A percentile compares a stretch with the other conserved stretches of the same genome.
Conservation (phyloP, 257 asterid species). For the Solanum ossicruentum region DNA sequence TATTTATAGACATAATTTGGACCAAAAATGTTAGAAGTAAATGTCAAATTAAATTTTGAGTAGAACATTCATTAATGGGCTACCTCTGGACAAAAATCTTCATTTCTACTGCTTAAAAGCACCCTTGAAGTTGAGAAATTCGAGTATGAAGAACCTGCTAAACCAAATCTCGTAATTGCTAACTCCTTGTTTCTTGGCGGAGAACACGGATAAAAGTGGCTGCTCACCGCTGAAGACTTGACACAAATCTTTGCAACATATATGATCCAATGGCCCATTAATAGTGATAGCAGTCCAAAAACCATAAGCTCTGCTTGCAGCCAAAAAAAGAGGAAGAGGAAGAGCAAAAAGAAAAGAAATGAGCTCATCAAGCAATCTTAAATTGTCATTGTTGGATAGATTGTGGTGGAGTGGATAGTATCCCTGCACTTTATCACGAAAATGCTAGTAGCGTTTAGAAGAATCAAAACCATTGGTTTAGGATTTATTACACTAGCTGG, state of each 20-base stretch:
- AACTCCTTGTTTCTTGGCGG: constrained; percentile 16
- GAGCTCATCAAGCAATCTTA: background rate
- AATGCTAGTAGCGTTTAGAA: background rate
- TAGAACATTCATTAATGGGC: background rate
- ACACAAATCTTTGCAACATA: constrained; percentile 78
- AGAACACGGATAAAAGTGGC: constrained; percentile 74
- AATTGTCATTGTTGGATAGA: background rate
- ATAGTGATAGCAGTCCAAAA: constrained; percentile 78
- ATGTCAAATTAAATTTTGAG: background rate
- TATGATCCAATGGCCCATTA: constrained; percentile 87
- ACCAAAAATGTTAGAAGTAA: background rate
- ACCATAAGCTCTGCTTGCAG: constrained; percentile 67
- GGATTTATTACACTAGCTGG: background rate
- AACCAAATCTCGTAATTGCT: constrained; percentile 3
- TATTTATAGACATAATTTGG: background rate
- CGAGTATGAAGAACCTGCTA: constrained; percentile 11
- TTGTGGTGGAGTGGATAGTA: background rate
- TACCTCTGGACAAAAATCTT: constrained; percentile 58
- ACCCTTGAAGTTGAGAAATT: constrained; percentile 34
- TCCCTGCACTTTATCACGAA: background rate
- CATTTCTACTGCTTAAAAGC: constrained; percentile 15
- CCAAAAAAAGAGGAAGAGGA: background rate
- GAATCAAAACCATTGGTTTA: background rate
- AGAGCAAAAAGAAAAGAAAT: background rate
- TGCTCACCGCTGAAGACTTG: constrained; percentile 59